Base-by-base conservation (phyloP, 2,329 filamentous ascomycete genomes). In the Talaromyces sp. region DNA sequence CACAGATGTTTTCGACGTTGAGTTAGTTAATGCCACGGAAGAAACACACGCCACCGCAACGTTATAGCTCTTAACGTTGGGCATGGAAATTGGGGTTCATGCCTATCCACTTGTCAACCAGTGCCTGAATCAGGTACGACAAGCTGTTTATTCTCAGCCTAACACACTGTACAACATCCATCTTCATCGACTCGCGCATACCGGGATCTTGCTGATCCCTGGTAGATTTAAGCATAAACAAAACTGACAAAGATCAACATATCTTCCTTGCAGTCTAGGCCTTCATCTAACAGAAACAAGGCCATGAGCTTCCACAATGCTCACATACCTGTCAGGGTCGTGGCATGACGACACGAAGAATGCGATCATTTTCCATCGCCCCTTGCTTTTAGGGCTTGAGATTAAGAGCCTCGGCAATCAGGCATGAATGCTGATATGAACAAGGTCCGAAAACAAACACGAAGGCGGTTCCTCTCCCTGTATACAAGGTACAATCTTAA, bases 311-410 rank as follows among this genome's bases (percentile, higher is more conserved):
- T 14, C 11, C 14, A n/a, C 21, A 35, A 54, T 11, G 14, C 28
- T 33, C 28, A 7, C 28, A 35, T 35, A 9, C 16, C 28, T 54
- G 48, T 52, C 48, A 25, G 23, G 18, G 25, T 33, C 28, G 28
- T 21, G 48, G 25, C 48, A 50, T 50, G 50, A 54, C 31, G 50
- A 54, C 50, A 35, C 31, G 50, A 54, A 35, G 50, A 54, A 54
- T 54, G 50, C n/a, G 2, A 18, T 18, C 9, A 33, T 33, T 54
- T 5, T 21, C 8, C n/a, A 31, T 7, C n/a, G 16, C 16, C 25
- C n/a, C 25, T 52, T 52, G 16, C 28, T 8, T 35, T 54, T 54
- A 37, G 50, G 31, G 50, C 50, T 54, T 50, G 14, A 37, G 9
- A 35, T 35, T 0, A 5, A 5, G 6, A 35, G 50, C 31, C 50